Conservation (phyloP, 306 rosid genomes). For the Erythrophleum fordii region DNA sequence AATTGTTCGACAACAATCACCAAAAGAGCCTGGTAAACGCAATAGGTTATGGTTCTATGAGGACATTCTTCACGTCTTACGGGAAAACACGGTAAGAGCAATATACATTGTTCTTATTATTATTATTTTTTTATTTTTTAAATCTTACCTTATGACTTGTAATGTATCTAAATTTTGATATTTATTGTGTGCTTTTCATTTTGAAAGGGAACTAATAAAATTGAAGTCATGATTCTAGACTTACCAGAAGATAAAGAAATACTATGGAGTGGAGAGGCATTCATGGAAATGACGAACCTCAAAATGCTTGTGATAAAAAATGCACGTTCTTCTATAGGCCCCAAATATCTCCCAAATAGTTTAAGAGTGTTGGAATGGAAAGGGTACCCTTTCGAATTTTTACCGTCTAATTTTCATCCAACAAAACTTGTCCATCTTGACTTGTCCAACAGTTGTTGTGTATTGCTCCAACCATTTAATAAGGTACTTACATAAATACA, state of each 20-base stretch:
- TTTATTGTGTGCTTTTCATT: background rate
- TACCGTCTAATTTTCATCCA: background rate
- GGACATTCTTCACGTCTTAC: background rate
- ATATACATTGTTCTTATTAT: background rate
- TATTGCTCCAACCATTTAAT: background rate
- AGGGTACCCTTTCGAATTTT: background rate
- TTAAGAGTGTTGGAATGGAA: slow-evolving; percentile 7
- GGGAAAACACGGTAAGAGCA: background rate
- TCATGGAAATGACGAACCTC: background rate
- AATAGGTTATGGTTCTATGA: background rate
- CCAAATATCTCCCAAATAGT: background rate
- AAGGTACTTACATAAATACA: background rate
- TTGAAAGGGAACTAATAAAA: background rate
- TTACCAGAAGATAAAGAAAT: background rate
- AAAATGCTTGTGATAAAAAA: background rate
- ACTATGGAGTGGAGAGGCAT: background rate
- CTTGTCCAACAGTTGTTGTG: background rate
- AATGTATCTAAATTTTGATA: background rate
- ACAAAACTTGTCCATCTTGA: background rate
- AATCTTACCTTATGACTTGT: too few relatives aligned
- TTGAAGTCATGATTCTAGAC: background rate
- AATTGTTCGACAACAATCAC: background rate
- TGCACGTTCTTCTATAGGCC: background rate
- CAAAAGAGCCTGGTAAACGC: background rate
- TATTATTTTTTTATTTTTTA: background rate